A percentile compares a stretch with the other conserved stretches of the same genome.
Evolutionary conservation across 306 rosid species (phyloP).

Genomic region (Aeschynomene evenia): DNA sequence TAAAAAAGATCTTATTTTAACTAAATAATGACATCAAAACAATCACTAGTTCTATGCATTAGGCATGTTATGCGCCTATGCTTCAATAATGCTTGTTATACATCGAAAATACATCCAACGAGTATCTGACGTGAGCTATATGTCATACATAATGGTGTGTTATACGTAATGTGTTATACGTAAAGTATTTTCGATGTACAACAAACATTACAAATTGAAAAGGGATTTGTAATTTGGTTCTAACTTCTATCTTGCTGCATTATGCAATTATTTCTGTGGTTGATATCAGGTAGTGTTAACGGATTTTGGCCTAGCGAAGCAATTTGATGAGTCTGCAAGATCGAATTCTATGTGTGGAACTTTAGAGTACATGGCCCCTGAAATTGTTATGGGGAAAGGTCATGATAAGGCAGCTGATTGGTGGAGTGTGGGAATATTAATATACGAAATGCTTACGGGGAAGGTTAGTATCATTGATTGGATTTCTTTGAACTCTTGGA

Average conservation of each 20-base stretch:
- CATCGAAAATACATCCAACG: no score
- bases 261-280: neutral
- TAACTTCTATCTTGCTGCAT: neutral
- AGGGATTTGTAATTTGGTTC: neutral
- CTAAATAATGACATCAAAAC: no score
- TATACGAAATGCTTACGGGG: conserved; percentile 84
- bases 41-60: neutral
- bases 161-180: no score
- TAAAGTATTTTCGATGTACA: no score
- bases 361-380: conserved; percentile 78
- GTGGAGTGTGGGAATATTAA: conserved; percentile 83
- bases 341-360: conserved; percentile 82
- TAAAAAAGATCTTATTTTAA: no score
- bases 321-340: conserved; percentile 52
- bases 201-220: no score
- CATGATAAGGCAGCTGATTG: conserved; percentile 84
- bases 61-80: neutral
- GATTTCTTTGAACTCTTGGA: conserved; percentile 7
- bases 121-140: no score
- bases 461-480: conserved; percentile 45
- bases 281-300: conserved; percentile 59
- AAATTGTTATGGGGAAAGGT: conserved; percentile 75
- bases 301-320: conserved; percentile 83
- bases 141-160: no score
- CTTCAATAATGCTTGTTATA: no score